These are phyloP conservation scores for Sarcocystis neurona DNA, from an alignment of 169 alveolate species.

Conservation along the genomic window DNA sequence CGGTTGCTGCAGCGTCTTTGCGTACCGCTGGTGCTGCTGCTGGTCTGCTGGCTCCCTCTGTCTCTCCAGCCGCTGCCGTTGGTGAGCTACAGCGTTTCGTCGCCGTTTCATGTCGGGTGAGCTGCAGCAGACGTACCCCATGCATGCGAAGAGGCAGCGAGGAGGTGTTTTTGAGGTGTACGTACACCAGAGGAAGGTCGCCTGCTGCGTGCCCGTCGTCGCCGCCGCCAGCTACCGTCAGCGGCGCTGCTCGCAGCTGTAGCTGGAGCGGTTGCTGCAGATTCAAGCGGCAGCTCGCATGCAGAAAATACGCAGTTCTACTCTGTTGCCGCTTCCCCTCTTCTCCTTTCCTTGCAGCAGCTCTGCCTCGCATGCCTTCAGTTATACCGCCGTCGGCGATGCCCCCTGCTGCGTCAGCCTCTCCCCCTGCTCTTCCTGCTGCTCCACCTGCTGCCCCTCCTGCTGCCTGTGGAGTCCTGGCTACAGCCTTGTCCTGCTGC, in stretches of 20 bases:
- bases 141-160: neutral
- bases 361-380: too few species aligned
- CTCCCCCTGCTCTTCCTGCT: too few species aligned
- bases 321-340: neutral
- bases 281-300: neutral
- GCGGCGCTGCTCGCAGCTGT: conserved; percentile 12
- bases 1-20: too few species aligned
- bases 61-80: too few species aligned
- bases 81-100: neutral
- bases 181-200: neutral
- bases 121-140: neutral
- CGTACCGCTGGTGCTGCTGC: too few species aligned
- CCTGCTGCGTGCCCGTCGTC: neutral
- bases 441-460: too few species aligned
- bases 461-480: too few species aligned
- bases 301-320: neutral
- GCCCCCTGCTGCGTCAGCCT: too few species aligned
- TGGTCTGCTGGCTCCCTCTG: too few species aligned
- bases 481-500: too few species aligned
- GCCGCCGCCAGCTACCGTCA: neutral
- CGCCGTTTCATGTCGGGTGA: neutral
- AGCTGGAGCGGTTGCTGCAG: neutral
- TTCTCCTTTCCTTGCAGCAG: too few species aligned
- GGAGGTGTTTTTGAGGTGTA: conserved; percentile 10
- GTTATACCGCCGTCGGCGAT: too few species aligned